Evolutionary conservation across 2,329 filamentous ascomycete genomes (phyloP).

Genomic region (Xylaria multiplex): DNA sequence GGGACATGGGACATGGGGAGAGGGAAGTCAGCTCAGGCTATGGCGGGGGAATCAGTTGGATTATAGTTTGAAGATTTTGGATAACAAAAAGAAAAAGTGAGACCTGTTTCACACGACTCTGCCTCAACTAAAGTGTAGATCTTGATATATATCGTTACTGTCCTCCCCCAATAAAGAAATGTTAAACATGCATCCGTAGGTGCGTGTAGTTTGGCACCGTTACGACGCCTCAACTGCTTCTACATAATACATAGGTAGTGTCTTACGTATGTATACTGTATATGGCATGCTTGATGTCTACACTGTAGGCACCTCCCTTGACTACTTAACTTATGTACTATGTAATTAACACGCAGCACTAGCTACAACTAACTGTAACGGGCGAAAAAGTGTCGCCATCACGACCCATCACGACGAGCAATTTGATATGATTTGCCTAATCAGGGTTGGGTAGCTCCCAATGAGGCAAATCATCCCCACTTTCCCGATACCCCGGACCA

Average conservation of each 20-base stretch:
- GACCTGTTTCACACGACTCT: too few species aligned
- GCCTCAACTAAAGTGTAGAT: neutral
- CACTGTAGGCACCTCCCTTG: too few species aligned
- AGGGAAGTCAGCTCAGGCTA: slow-evolving; percentile 4
- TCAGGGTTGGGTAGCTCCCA: slow-evolving; percentile 22
- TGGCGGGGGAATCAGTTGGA: slow-evolving; percentile 1
- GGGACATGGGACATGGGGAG: neutral
- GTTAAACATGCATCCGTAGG: slow-evolving; percentile 14
- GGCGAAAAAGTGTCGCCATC: neutral
- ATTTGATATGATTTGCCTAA: slow-evolving; percentile 26
- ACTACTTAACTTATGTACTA: too few species aligned
- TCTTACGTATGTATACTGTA: slow-evolving; percentile 11
- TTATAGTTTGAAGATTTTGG: slow-evolving; percentile 9
- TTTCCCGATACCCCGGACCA: slow-evolving; percentile 31
- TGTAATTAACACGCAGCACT: slow-evolving; percentile 1
- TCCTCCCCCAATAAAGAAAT: slow-evolving; percentile 16
- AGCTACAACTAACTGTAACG: neutral
- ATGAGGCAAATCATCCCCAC: slow-evolving; percentile 25
- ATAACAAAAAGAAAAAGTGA: neutral
- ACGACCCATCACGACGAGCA: neutral
- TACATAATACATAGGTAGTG: too few species aligned
- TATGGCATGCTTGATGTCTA: neutral
- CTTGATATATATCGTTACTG: neutral
- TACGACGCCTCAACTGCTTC: too few species aligned
- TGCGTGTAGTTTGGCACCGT: too few species aligned